Conservation (phyloP, 352 stramenopile species). For the Thraustochytrium sp. region DNA sequence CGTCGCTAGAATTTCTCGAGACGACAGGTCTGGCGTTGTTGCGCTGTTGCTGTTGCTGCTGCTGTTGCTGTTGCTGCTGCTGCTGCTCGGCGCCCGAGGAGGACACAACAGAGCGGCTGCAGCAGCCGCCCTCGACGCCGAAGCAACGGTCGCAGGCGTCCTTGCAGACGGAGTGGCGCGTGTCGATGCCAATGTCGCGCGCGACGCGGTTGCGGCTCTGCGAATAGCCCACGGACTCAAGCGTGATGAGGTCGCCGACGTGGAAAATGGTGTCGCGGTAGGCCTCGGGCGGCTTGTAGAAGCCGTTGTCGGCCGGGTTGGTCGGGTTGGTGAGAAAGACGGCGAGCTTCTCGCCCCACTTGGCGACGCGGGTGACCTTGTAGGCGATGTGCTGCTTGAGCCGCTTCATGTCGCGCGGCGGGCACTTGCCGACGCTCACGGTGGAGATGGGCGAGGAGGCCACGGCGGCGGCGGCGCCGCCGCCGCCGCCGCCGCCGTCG, state of each 20-base stretch:
- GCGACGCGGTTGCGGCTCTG: slow-evolving; percentile 34
- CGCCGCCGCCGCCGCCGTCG: no score
- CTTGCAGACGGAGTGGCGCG: background rate
- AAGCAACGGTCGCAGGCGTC: background rate
- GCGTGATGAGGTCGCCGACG: slow-evolving; percentile 34
- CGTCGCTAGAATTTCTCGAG: no score
- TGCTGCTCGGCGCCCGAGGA: background rate
- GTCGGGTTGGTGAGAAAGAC: slow-evolving; percentile 30
- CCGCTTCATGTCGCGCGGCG: slow-evolving; percentile 37
- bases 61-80: background rate
- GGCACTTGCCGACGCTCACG: slow-evolving; percentile 34
- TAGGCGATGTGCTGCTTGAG: slow-evolving; percentile 9
- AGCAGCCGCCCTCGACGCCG: slow-evolving; percentile 25
- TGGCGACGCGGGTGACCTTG: slow-evolving; percentile 35
- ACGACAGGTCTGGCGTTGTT: no score
- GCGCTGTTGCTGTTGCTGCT: background rate
- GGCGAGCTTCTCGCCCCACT: slow-evolving; percentile 43
- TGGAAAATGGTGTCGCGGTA: slow-evolving; percentile 23
- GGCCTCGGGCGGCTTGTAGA: slow-evolving; percentile 40
- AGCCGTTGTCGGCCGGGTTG: slow-evolving; percentile 2
- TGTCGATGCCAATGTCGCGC: slow-evolving; percentile 21
- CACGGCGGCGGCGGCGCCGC: no score
- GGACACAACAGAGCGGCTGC: background rate
- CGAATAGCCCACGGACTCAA: slow-evolving; percentile 30
- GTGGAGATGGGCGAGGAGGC: no score